Evolutionary conservation across 495 filamentous ascomycete species (phyloP), one percentile per base, ranked within the genome.

Genomic region (Aspergillus homomorphus): DNA sequence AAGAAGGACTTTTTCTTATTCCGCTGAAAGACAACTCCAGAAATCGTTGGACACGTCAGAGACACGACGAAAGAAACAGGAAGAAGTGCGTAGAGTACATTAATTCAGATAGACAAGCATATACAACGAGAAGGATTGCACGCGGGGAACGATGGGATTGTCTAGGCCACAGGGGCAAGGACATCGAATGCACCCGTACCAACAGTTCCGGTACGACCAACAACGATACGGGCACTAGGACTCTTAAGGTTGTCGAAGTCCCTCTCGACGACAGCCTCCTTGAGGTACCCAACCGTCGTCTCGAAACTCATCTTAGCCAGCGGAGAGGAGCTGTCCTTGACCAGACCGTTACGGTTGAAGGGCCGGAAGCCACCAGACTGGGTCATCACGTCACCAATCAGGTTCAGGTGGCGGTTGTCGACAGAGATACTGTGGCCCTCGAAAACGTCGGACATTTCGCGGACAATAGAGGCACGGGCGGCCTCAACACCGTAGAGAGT

Each of bases 301-400:
- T 99, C 92, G 78, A 97, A 98, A 72, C 90, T 95, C 91, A 96
- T 96, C 82, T 97, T 96, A 73, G 92, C 87, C 61, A 98, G 91
- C 1, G 94, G 92, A 53, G 88, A 92, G 16, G 90, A 85, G 66
- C 87, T 89, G 58, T 88, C 83, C 69, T 86, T 88, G 49, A 80
- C 72, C 53, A 98, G 69, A 18, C 92, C 94, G 62, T 87, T 92
- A 46, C 94, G 87, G 73, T 89, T 96, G 77, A 98, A 99, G 2
- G 93, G 86, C 18, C 82, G 86, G 74, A 94, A 98, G 18, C 84
- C 85, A 61, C 94, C 94, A 59, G 84, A 86, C 23, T 91, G 77
- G 18, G 95, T 98, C 94, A 98, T 98, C 73, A 88, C 89, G 75
- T 98, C 94, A 53, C 89, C 93, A 63, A 98, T 96, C 58, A 98